Conservation (phyloP, 352 stramenopile species). For the Pythium plurisporium region DNA sequence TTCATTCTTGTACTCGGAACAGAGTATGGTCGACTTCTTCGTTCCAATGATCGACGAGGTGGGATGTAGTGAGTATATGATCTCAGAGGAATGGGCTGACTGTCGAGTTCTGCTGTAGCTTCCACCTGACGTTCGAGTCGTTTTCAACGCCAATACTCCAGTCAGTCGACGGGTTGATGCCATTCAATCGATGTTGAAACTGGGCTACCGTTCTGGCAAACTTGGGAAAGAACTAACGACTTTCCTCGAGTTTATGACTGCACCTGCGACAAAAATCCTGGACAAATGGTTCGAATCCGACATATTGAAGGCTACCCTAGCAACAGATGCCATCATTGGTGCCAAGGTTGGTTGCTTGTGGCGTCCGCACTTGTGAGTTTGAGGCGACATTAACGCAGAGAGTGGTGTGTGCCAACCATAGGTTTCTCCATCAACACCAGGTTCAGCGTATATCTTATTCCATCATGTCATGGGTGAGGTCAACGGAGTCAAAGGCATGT, state of each 20-base stretch:
- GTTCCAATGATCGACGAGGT: conserved; percentile 81
- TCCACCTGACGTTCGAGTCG: conserved; percentile 64
- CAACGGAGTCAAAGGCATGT: conserved; percentile 82
- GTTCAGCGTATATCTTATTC: conserved; percentile 89
- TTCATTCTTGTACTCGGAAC: neutral
- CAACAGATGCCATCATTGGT: conserved; percentile 90
- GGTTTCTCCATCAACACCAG: conserved; percentile 77
- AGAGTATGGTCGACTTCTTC: conserved; percentile 81
- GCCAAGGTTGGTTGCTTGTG: conserved; percentile 50
- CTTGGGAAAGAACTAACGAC: conserved; percentile 71
- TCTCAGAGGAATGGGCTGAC: neutral
- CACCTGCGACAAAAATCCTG: conserved; percentile 80
- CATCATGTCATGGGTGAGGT: conserved; percentile 92
- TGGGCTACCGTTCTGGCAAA: conserved; percentile 60
- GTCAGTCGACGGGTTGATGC: conserved; percentile 65
- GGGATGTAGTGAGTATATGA: neutral
- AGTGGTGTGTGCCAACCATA: conserved; percentile 18
- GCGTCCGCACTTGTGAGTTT: neutral
- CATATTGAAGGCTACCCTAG: conserved; percentile 86
- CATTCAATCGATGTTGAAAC: conserved; percentile 55
- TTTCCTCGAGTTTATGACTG: conserved; percentile 88
- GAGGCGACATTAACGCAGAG: neutral
- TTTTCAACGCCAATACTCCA: conserved; percentile 44
- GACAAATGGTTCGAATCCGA: conserved; percentile 91
- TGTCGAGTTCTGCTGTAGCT: conserved; percentile 27